These are phyloP conservation scores for Rosellinia necatrix DNA, from an alignment of 2,329 filamentous ascomycete genomes.

Conservation along the genomic window DNA sequence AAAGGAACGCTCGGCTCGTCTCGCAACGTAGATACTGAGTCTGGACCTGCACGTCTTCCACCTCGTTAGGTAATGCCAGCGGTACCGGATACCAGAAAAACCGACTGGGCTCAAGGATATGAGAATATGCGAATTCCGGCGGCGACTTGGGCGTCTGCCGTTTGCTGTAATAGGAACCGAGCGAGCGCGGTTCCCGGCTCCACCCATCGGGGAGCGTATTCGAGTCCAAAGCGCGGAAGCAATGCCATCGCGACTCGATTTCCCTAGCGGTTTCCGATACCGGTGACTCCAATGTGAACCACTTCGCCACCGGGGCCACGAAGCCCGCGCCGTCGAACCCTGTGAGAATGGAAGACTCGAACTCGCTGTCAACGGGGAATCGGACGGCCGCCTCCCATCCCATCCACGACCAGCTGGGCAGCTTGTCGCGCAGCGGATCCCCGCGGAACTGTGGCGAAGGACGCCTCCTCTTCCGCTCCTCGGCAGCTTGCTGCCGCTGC, in stretches of 20 bases:
- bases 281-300: background rate
- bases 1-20: background rate
- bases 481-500: no score
- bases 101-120: background rate
- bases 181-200: background rate
- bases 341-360: no score
- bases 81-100: constrained; percentile 6
- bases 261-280: background rate
- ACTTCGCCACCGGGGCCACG: background rate
- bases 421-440: background rate
- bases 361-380: background rate
- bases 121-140: background rate
- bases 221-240: background rate
- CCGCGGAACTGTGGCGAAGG: background rate
- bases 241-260: background rate
- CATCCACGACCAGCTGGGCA: constrained; percentile 9
- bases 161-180: background rate
- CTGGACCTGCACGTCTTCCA: background rate
- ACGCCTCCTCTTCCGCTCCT: background rate
- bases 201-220: background rate
- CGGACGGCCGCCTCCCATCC: background rate
- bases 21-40: constrained; percentile 1
- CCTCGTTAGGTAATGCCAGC: background rate
- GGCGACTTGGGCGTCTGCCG: background rate
- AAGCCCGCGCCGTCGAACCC: no score